Evolutionary conservation across 257 asterid species (phyloP), one percentile per base, ranked within the genome.

Genomic region (Rehmannia glutinosa): DNA sequence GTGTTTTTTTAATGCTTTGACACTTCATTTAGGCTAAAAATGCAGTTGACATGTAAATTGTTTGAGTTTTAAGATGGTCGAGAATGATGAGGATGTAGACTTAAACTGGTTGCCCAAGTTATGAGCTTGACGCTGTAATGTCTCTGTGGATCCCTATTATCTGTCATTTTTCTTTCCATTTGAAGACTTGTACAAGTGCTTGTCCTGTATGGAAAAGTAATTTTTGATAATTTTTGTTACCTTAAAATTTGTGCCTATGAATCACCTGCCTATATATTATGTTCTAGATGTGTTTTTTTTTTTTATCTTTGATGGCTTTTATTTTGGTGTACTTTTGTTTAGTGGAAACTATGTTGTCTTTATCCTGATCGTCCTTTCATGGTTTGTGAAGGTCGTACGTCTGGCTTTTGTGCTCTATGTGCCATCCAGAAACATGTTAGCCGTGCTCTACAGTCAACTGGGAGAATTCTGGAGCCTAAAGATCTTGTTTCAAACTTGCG

Each of bases 391-490:
- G 99, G 99, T 55, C 97, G 82, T 13, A 86, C 68, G 35, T 84
- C 97, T 62, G 99, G 99, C 21, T 94, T 94, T 76, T 94, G 99
- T 87, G 97, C 97, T 59, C 79, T 94, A 21, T 94, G 99, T 80
- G 97, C 99, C 70, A 91, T 94, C 63, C 99, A 94, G 82, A 91
- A 78, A 59, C 99, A 94, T 49, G 97, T 94, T 15, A 94, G 90
- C 80, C 95, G 92, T 76, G 99, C 99, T 74, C 76, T 94, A 23
- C 96, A 91, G 63, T 83, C 99, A 68, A 83, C 91, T 28, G 99
- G 99, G 78, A 91, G 96, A 81, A 87, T 87, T 66, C 68, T 94
- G 41, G 99, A 90, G 69, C 99, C 99, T 51, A 94, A 94, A 76
- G 97, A 94, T 83, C 96, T 94, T 59, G 99, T 94, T 45, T 94